Evolutionary conservation across 345 rosid genomes (phyloP).

Genomic region (Syzygium grande): DNA sequence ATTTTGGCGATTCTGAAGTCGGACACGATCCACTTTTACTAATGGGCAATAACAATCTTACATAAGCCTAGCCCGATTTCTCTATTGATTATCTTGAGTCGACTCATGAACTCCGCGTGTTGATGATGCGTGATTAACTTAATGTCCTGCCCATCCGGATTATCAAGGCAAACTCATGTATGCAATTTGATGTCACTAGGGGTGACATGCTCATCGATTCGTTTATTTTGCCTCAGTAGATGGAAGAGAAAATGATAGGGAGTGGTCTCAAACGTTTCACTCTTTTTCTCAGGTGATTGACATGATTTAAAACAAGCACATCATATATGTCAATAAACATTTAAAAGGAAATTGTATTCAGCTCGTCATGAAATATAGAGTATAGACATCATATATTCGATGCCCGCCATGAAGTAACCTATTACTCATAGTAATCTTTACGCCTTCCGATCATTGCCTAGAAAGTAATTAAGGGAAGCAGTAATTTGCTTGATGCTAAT

Average conservation of each 20-base stretch:
- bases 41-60: not conserved
- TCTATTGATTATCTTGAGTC: not conserved
- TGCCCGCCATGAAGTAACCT: not conserved
- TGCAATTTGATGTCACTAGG: not conserved
- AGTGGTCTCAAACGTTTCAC: no score
- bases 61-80: not conserved
- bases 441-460: not conserved
- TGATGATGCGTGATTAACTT: not conserved
- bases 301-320: not conserved
- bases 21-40: not conserved
- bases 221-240: not conserved
- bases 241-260: not conserved
- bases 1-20: not conserved
- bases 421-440: not conserved
- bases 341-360: not conserved
- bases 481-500: not conserved
- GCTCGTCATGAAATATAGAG: not conserved
- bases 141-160: not conserved
- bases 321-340: rapidly evolving
- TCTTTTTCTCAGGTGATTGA: not conserved
- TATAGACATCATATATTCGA: not conserved
- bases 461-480: not conserved
- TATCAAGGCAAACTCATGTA: not conserved
- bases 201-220: not conserved
- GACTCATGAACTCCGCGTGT: not conserved